Conservation (phyloP, 495 filamentous ascomycete genomes). For the Penicillium ucsense region DNA sequence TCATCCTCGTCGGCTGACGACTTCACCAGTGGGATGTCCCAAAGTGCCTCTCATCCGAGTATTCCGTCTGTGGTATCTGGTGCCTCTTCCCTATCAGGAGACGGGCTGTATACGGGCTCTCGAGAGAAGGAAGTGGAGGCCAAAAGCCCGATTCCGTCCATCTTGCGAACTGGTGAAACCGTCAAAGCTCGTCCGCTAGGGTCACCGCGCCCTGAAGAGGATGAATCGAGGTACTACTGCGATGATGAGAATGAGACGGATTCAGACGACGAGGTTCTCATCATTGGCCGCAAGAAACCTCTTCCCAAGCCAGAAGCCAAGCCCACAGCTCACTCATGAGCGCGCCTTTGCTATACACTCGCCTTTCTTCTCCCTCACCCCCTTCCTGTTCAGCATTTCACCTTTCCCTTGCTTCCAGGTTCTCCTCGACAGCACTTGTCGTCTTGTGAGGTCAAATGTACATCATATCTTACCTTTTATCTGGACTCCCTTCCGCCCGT, state of each 20-base stretch:
- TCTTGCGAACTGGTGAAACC: conserved; percentile 38
- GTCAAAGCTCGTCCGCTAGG: conserved; percentile 25
- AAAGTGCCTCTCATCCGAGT: conserved; percentile 63
- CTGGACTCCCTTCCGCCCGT: too few relatives aligned
- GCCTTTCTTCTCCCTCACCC: not conserved
- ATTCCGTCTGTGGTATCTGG: conserved; percentile 67
- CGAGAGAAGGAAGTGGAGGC: conserved; percentile 25
- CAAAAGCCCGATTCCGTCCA: conserved; percentile 24
- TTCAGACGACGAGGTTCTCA: conserved; percentile 42
- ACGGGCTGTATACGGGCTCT: conserved; percentile 14
- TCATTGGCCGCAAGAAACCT: conserved; percentile 34
- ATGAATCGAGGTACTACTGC: conserved; percentile 35
- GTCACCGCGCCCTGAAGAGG: conserved; percentile 24
- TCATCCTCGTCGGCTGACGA: conserved; percentile 42
- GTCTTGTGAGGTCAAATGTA: conserved; percentile 15
- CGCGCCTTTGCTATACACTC: not conserved
- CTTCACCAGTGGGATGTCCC: conserved; percentile 47
- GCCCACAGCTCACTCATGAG: conserved; percentile 2
- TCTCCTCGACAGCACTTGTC: conserved; percentile 10
- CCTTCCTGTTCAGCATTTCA: not conserved
- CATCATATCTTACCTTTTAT: conserved; percentile 9
- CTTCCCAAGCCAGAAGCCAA: conserved; percentile 11
- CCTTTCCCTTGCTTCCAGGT: not conserved
- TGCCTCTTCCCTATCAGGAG: conserved; percentile 69
- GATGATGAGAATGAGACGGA: conserved; percentile 39